Conservation (phyloP, 129 eudicot genomes). For the Helichrysum umbraculigerum region DNA sequence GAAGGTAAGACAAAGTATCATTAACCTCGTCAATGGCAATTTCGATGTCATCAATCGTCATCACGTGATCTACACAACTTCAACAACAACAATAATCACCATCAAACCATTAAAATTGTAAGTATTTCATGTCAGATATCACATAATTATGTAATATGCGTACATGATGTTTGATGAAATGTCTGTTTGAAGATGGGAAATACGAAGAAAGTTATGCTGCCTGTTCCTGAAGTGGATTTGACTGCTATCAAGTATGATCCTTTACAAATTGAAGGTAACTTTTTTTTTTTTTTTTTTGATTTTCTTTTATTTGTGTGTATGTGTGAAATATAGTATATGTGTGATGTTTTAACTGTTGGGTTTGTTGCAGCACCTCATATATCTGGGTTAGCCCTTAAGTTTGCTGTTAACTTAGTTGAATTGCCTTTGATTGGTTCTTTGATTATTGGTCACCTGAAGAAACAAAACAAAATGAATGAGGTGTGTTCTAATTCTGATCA, state of each 20-base stretch:
- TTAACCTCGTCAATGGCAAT: constrained; percentile 15
- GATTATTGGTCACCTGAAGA: constrained; percentile 56
- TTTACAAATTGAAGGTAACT: constrained; percentile 50
- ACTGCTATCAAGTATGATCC: constrained; percentile 52
- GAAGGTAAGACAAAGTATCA: background rate
- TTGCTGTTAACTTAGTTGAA: constrained; percentile 57
- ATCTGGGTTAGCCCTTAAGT: constrained; percentile 53
- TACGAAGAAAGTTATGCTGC: constrained; percentile 58
- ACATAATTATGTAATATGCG: constrained; percentile 23
- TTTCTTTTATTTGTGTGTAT: background rate
- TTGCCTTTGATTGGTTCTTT: constrained; percentile 59
- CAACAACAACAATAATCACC: background rate
- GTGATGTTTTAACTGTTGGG: constrained; percentile 17
- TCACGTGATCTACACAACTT: background rate
- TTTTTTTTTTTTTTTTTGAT: background rate
- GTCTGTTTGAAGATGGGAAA: constrained; percentile 59
- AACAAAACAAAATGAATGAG: constrained; percentile 67
- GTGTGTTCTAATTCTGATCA: constrained; percentile 28
- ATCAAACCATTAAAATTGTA: constrained; percentile 19
- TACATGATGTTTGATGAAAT: constrained; percentile 33
- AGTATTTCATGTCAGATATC: constrained; percentile 10
- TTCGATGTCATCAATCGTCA: constrained; percentile 15
- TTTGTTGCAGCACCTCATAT: constrained; percentile 67
- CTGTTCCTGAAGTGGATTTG: constrained; percentile 65
- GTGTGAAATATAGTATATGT: constrained; percentile 7